Conservation (phyloP, 495 filamentous ascomycete species). For the Haplographium delicatum region DNA sequence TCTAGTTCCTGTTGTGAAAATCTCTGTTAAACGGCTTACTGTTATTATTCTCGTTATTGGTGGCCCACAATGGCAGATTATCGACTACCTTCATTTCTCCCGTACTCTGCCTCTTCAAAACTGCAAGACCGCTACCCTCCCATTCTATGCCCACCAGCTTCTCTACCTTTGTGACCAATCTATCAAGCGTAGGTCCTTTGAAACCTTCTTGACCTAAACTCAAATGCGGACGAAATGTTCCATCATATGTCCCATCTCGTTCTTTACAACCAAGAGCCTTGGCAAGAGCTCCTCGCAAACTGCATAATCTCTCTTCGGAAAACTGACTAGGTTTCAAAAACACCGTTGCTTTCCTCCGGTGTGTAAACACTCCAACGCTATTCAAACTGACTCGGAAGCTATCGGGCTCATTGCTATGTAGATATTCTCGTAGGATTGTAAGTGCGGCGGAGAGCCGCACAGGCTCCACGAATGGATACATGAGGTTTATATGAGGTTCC, state of each 20-base stretch:
- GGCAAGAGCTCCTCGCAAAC: slow-evolving; percentile 20
- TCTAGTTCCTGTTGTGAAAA: neutral
- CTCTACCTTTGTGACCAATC: slow-evolving; percentile 38
- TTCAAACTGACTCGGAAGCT: slow-evolving; percentile 29
- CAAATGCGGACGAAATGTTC: slow-evolving; percentile 38
- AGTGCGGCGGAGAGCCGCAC: slow-evolving; percentile 29
- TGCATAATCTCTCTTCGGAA: slow-evolving; percentile 11
- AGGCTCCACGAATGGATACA: slow-evolving; percentile 52
- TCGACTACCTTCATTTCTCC: slow-evolving; percentile 41
- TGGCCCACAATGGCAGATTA: slow-evolving; percentile 23
- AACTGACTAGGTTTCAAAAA: slow-evolving; percentile 30
- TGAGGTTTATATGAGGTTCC: slow-evolving; percentile 55
- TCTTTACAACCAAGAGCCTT: slow-evolving; percentile 19
- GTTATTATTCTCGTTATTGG: slow-evolving; percentile 9
- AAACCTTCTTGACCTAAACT: slow-evolving; percentile 48
- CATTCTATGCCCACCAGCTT: slow-evolving; percentile 36
- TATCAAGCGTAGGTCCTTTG: slow-evolving; percentile 31
- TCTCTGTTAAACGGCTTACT: neutral
- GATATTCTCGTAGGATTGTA: slow-evolving; percentile 16
- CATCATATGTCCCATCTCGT: slow-evolving; percentile 14
- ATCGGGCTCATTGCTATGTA: neutral
- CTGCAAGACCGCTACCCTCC: slow-evolving; percentile 35
- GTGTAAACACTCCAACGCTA: slow-evolving; percentile 34
- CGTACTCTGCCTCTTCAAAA: slow-evolving; percentile 39
- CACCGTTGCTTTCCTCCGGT: slow-evolving; percentile 39